A percentile compares a stretch with the other conserved stretches of the same genome.
Conservation (phyloP, 2,329 filamentous ascomycete genomes). For the Pseudocercospora vitis region DNA sequence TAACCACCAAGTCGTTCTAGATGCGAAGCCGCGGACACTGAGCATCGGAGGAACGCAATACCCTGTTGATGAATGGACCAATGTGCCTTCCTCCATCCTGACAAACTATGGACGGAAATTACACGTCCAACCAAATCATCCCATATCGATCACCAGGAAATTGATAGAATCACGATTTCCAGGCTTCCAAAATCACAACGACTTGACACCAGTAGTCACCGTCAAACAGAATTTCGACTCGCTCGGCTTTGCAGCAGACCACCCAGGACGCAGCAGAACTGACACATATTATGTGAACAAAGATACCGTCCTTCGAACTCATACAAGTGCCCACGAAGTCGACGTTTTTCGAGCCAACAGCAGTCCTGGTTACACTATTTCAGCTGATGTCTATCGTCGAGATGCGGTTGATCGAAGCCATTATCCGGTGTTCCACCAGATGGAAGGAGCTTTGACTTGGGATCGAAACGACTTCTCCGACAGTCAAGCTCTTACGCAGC, state of each 20-base stretch:
- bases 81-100: slow-evolving; percentile 74
- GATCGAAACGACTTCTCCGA: slow-evolving; percentile 62
- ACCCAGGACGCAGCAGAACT: slow-evolving; percentile 80
- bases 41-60: slow-evolving; percentile 65
- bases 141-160: slow-evolving; percentile 82
- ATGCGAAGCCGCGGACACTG: slow-evolving; percentile 39
- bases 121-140: slow-evolving; percentile 90
- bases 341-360: slow-evolving; percentile 72
- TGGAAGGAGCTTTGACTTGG: slow-evolving; percentile 94
- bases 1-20: slow-evolving; percentile 12
- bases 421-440: slow-evolving; percentile 97
- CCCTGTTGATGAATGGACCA: slow-evolving; percentile 77
- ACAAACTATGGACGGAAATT: slow-evolving; percentile 72
- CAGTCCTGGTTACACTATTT: slow-evolving; percentile 81
- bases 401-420: slow-evolving; percentile 94
- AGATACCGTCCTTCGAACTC: slow-evolving; percentile 80
- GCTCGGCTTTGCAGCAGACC: slow-evolving; percentile 84
- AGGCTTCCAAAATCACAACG: slow-evolving; percentile 72
- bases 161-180: slow-evolving; percentile 91
- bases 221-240: slow-evolving; percentile 92
- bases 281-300: slow-evolving; percentile 96
- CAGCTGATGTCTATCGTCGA: slow-evolving; percentile 90
- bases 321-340: slow-evolving; percentile 91
- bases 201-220: slow-evolving; percentile 78
- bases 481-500: slow-evolving; percentile 57